Percentiles rank a stretch among this genome's conserved stretches.
phyloP scores from a whole-genome alignment of 2,329 filamentous ascomycete genomes.

The Pseudofabraea citricarpa region DNA sequence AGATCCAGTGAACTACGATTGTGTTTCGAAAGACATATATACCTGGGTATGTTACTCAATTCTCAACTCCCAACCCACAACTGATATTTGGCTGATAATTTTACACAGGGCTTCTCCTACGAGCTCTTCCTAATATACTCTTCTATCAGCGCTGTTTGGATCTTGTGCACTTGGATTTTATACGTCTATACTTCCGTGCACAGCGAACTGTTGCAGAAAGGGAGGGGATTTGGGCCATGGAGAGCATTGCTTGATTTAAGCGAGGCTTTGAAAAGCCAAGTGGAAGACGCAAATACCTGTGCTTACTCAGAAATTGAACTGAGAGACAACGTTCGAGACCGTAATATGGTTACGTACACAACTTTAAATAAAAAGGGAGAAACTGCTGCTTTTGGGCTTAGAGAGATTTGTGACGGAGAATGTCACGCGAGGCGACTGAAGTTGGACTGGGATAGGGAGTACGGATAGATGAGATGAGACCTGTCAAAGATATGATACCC shows the following conservation, averaged over 20 bases:
- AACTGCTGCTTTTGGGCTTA: not conserved
- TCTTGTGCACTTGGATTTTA: not conserved
- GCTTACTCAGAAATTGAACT: not conserved
- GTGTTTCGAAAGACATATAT: not conserved
- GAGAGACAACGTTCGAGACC: not conserved
- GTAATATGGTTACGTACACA: not conserved
- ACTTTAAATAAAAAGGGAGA: not conserved
- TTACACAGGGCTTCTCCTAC: not conserved
- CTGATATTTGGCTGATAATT: not conserved
- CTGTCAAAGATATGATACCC: slow-evolving; percentile 5
- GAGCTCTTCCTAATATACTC: not conserved
- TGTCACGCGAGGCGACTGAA: not conserved
- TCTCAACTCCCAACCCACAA: not conserved
- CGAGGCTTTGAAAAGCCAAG: not conserved
- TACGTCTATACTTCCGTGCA: not conserved
- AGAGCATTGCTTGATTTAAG: not conserved
- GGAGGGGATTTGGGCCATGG: not conserved
- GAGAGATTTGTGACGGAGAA: not conserved
- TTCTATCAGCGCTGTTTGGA: not conserved
- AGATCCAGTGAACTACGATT: not conserved
- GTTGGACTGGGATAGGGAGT: not conserved
- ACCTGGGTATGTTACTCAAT: not conserved
- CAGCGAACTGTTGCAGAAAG: not conserved
- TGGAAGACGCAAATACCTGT: not conserved
- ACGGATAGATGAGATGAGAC: too few relatives aligned